Evolutionary conservation across 2,329 filamentous ascomycete genomes (phyloP).

Genomic region (Claviceps sp.): DNA sequence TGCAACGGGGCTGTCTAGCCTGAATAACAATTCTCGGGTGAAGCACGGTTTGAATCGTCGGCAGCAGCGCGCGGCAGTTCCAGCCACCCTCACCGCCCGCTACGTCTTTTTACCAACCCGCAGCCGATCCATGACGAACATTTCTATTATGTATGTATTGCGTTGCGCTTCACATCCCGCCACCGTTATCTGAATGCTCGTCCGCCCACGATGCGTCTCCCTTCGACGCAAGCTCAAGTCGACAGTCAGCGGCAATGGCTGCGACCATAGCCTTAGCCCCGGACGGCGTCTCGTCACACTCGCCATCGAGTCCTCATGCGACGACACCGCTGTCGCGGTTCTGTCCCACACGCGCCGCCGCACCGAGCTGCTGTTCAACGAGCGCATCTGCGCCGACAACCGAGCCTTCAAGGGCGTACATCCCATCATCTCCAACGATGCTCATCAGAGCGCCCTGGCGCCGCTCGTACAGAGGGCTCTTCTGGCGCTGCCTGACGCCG

Average conservation of each 20-base stretch:
- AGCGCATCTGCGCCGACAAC: constrained; percentile 72
- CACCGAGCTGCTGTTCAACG: constrained; percentile 60
- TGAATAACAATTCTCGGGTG: no score
- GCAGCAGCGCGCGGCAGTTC: no score
- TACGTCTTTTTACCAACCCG: neutral
- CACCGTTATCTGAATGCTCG: constrained; percentile 1
- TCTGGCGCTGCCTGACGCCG: constrained; percentile 28
- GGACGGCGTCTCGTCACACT: constrained; percentile 38
- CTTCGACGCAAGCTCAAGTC: neutral
- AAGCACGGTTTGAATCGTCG: no score
- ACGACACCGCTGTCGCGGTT: constrained; percentile 84
- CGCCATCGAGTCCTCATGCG: constrained; percentile 76
- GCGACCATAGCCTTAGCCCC: no score
- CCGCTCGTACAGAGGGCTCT: constrained; percentile 54
- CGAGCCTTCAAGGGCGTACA: constrained; percentile 64
- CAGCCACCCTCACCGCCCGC: no score
- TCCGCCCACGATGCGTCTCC: constrained; percentile 1
- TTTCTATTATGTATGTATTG: no score
- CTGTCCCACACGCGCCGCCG: constrained; percentile 41
- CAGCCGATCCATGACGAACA: neutral
- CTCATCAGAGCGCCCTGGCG: constrained; percentile 61
- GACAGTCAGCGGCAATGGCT: no score
- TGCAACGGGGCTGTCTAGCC: no score
- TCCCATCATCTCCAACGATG: constrained; percentile 59
- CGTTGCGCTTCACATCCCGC: neutral